Evolutionary conservation across 495 filamentous ascomycete genomes (phyloP), one percentile per base, ranked within the genome.

Genomic region (Saxophila tyrrhenica): DNA sequence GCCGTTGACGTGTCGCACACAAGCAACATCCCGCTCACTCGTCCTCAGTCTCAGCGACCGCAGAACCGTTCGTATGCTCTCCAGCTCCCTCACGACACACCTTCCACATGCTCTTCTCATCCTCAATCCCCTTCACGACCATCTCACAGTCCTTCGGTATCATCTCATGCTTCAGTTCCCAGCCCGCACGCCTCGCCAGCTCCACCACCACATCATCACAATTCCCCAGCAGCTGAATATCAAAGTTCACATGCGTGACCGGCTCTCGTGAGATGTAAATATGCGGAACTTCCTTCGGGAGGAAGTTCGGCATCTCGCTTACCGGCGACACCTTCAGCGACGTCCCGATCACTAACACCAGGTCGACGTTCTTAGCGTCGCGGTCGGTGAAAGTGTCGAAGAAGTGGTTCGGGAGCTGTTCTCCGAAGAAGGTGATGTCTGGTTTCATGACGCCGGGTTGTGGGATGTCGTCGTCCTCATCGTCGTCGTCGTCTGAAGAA

Each of bases 381-480:
- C 88, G 80, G 51, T 86, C 73, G 32, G 84, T 71, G 17, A 98
- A 75, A 5, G 90, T 83, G 10, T 79, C 74, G n/a, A 85, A 83
- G 69, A 98, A 98, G 43, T 81, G 76, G 59, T 85, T 80, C 0
- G 90, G 89, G 2, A 98, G 81, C 56, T 79, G 72, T 69, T 98
- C 92, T 44, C 91, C 92, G 62, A 97, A 97, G 77, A 98, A 97
- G 2, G 86, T 95, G 62, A 98, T 97, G 68, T 96, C 92, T 16
- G 92, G 92, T 75, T 97, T 99, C 91, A 97, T 96, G 60, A 99
- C 82, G 16, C 94, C 92, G 3, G 84, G 78, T 48, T 78, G 74
- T 0, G 79, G 79, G 32, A 85, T 80, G 49, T 84, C 77, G 57
- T 78, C 78, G 43, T 85, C 82, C 48, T 81, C 82, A 25, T 88